phyloP scores from a whole-genome alignment of 1,284 basidiomycete species.

The Rugosomyces carneus region DNA sequence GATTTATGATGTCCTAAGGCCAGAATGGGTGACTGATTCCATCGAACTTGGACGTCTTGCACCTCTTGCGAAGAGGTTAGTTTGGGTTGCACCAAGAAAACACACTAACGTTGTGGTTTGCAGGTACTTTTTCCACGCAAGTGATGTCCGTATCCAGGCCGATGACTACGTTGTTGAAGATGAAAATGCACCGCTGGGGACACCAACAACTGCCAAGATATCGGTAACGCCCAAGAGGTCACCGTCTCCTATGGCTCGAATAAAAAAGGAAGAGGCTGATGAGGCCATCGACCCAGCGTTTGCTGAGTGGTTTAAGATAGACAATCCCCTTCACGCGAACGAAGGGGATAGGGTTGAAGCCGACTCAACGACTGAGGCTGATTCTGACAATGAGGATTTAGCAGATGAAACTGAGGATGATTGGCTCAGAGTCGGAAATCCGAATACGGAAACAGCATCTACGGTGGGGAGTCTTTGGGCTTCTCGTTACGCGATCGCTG shows the following conservation, averaged over 20 bases:
- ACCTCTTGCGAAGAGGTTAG: conserved; percentile 65
- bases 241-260: conserved; percentile 7
- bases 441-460: conserved; percentile 13
- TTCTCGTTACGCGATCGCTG: background rate
- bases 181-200: background rate
- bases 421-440: conserved; percentile 32
- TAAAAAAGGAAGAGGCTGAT: conserved; percentile 24
- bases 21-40: conserved; percentile 80
- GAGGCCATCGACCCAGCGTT: conserved; percentile 38
- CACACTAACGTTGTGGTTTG: conserved; percentile 3
- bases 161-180: conserved; percentile 27
- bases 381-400: conserved; percentile 62
- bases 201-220: background rate
- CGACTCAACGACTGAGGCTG: conserved; percentile 58
- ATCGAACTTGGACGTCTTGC: conserved; percentile 48
- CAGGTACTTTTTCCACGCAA: conserved; percentile 76
- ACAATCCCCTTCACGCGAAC: conserved; percentile 14
- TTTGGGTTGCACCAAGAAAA: background rate
- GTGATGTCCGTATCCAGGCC: conserved; percentile 35
- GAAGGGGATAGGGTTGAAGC: conserved; percentile 27
- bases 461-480: conserved; percentile 2
- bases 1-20: conserved; percentile 65
- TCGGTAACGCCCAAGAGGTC: background rate
- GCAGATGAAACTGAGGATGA: conserved; percentile 34
- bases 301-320: conserved; percentile 63